Base-by-base conservation (phyloP, 495 filamentous ascomycete genomes). In the Penicillium diatomitis region DNA sequence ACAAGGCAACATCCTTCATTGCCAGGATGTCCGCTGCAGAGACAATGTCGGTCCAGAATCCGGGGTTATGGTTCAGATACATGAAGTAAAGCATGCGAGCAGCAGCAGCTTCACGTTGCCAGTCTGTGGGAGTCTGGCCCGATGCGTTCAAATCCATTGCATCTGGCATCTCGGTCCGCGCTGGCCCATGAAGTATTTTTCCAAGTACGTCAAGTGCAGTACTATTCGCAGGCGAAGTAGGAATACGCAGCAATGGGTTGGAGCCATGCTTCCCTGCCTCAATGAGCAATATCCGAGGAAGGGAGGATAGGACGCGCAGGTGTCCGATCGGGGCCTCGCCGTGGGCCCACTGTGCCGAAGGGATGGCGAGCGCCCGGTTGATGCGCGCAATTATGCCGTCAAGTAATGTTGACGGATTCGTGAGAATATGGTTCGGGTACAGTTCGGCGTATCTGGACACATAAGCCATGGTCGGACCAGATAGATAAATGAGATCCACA, bases 31-130 rank as follows among this genome's bases (percentile, higher is more conserved):
- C 79, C 8, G 80, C 78, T 10, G 75, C 68, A 8, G 61, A 61
- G 33, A 79, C 67, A 38, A 84, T 54, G 41, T 76, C 57, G 6
- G 60, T 54, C 74, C 77, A 85, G 53, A 85, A 68, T 12, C 50
- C 57, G 0, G 74, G 64, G 43, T 76, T 58, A 27, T 72, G 44
- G 37, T 75, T 73, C 10, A 76, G 55, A 54, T 84, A 84, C 36
- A 72, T 55, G 45, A 70, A 77, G 60, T 79, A 83, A 2, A 84
- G 64, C 5, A 70, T 67, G 38, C 82, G 78, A 3, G 82, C 81
- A 29, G 76, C 75, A 8, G 73, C 70, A 8, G 68, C 64, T 55
- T 83, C 78, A 35, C 61, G 59, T 27, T 63, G 58, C 61, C 60
- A 64, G 47, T 73, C 56, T 9, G 67, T 72, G 35, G 70, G 62